Evolutionary conservation across 1,284 basidiomycete species (phyloP).

Genomic region (Pseudozyma thailandica): DNA sequence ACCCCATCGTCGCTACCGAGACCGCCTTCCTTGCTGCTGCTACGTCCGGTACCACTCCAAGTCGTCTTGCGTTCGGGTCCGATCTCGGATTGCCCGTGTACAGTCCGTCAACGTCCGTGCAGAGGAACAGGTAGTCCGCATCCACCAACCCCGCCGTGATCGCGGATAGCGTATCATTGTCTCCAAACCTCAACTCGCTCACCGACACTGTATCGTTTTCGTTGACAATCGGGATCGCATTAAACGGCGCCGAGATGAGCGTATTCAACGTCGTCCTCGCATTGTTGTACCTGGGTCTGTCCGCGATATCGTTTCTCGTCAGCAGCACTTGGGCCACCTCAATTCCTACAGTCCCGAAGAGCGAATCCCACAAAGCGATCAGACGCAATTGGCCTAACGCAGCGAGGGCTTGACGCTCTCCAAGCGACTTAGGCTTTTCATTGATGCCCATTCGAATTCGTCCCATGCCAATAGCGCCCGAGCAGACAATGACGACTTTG

Average conservation of each 20-base stretch:
- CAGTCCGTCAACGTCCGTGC: slow-evolving; percentile 95
- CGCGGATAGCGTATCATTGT: slow-evolving; percentile 97
- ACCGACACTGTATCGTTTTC: slow-evolving; percentile 67
- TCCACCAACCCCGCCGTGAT: slow-evolving; percentile 97
- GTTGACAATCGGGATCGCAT: slow-evolving; percentile 67
- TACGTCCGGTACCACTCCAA: slow-evolving; percentile 85
- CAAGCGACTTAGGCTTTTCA: slow-evolving; percentile 82
- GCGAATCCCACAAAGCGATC: slow-evolving; percentile 95
- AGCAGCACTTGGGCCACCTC: slow-evolving; percentile 94
- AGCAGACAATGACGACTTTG: slow-evolving; percentile 92
- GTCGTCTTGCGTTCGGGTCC: slow-evolving; percentile 82
- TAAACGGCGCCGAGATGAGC: slow-evolving; percentile 53
- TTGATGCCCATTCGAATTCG: slow-evolving; percentile 88
- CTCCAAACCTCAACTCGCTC: slow-evolving; percentile 96
- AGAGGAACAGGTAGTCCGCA: slow-evolving; percentile 93
- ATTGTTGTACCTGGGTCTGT: slow-evolving; percentile 70
- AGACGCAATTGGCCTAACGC: slow-evolving; percentile 95
- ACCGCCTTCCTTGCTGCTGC: slow-evolving; percentile 84
- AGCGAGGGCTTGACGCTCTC: slow-evolving; percentile 93
- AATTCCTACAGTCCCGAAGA: slow-evolving; percentile 91
- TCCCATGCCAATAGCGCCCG: slow-evolving; percentile 95
- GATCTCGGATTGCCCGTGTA: slow-evolving; percentile 95
- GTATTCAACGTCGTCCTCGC: slow-evolving; percentile 63
- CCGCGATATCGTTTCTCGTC: slow-evolving; percentile 94
- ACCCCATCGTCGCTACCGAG: slow-evolving; percentile 88